Evolutionary conservation across 2,329 filamentous ascomycete species (phyloP).

Genomic region (Pochonia chlamydosporia): DNA sequence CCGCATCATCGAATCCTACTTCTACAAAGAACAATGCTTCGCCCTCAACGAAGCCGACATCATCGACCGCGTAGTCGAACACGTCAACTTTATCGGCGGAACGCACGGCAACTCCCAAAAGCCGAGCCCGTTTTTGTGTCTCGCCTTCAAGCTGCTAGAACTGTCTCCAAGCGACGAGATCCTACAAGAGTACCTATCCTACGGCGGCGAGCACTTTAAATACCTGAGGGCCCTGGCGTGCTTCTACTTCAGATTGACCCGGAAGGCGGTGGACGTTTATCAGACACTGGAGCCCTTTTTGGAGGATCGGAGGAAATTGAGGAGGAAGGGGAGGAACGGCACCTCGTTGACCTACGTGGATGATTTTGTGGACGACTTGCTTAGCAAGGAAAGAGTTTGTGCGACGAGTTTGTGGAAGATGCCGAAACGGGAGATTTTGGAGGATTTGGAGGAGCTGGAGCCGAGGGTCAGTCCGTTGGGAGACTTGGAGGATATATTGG

Average conservation of each 20-base stretch:
- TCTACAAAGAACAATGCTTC: constrained; percentile 99
- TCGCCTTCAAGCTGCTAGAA: constrained; percentile 91
- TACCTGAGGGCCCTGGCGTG: constrained; percentile 85
- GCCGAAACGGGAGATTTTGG: constrained; percentile 72
- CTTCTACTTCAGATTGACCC: constrained; percentile 89
- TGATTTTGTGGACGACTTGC: constrained; percentile 86
- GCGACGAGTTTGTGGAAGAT: constrained; percentile 91
- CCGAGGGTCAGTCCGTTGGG: constrained; percentile 78
- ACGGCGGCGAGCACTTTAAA: constrained; percentile 71
- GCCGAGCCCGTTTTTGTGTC: constrained; percentile 86
- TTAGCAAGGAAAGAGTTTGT: constrained; percentile 85
- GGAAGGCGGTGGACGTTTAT: constrained; percentile 77
- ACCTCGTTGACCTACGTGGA: constrained; percentile 78
- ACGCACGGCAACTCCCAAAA: constrained; percentile 80
- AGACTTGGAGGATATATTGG: constrained; percentile 67
- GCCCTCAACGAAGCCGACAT: constrained; percentile 80
- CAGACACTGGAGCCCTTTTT: constrained; percentile 74
- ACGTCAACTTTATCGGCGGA: constrained; percentile 78
- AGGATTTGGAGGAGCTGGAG: constrained; percentile 85
- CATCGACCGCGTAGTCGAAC: constrained; percentile 81
- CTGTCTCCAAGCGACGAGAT: constrained; percentile 75
- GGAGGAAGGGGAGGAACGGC: constrained; percentile 66
- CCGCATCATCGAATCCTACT: constrained; percentile 91
- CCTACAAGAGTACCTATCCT: constrained; percentile 71
- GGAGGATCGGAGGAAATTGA: constrained; percentile 76